A percentile compares a stretch with the other conserved stretches of the same genome.
phyloP scores from a whole-genome alignment of 2,329 filamentous ascomycete genomes.

The Xylaria sp. region DNA sequence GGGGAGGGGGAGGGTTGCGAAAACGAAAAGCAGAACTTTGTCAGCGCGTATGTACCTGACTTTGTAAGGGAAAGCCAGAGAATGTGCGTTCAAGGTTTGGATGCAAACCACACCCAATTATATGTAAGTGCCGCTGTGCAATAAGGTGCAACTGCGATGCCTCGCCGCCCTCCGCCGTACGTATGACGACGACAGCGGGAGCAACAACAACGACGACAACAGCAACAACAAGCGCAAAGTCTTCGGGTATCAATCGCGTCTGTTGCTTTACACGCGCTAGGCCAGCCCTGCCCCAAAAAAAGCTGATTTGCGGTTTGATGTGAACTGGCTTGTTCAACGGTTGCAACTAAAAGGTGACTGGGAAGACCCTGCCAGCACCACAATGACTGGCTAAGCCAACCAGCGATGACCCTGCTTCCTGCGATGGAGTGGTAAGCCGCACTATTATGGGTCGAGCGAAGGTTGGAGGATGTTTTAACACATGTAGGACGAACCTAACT shows the following conservation, averaged over 20 bases:
- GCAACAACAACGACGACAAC: background rate
- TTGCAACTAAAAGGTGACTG: slow-evolving; percentile 49
- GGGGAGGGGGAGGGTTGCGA: slow-evolving; percentile 36
- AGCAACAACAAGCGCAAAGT: slow-evolving; percentile 38
- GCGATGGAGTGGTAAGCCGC: slow-evolving; percentile 54
- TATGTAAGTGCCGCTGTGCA: slow-evolving; percentile 32
- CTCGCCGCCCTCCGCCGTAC: slow-evolving; percentile 37
- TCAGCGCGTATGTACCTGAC: slow-evolving; percentile 38
- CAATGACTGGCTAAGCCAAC: slow-evolving; percentile 54
- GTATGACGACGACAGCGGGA: slow-evolving; percentile 21
- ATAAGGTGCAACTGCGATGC: slow-evolving; percentile 42
- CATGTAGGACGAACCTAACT: slow-evolving; percentile 36
- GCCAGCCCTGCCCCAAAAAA: slow-evolving; percentile 42
- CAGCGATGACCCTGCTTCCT: slow-evolving; percentile 56
- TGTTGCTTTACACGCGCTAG: slow-evolving; percentile 33
- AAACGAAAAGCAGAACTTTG: slow-evolving; percentile 36
- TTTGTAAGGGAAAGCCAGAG: slow-evolving; percentile 41
- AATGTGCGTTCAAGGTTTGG: slow-evolving; percentile 42
- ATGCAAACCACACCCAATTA: slow-evolving; percentile 46
- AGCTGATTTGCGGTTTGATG: slow-evolving; percentile 39
- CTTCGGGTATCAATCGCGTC: slow-evolving; percentile 46
- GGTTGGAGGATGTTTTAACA: slow-evolving; percentile 33
- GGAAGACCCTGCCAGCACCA: slow-evolving; percentile 56
- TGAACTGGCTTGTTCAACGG: slow-evolving; percentile 48
- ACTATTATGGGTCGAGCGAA: slow-evolving; percentile 51